Evolutionary conservation across 2,329 filamentous ascomycete species (phyloP), one percentile per base, ranked within the genome.

Genomic region (Fusarium proliferatum): DNA sequence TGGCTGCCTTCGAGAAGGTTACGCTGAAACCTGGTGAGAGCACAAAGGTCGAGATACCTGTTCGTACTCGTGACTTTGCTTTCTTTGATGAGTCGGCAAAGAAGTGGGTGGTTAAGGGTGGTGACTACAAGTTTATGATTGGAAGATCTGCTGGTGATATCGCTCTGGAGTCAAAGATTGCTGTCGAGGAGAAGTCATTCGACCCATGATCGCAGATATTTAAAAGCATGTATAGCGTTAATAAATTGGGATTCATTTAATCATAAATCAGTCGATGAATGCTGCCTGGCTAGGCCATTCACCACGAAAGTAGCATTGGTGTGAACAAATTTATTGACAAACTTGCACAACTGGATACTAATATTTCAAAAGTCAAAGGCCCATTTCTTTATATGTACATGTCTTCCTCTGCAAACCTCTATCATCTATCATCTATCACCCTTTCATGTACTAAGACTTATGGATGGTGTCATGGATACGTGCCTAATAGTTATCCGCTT

Each of bases 1-100:
- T 94, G 6, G 89, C 89, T 49, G 91, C 90, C 0, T 94, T 93
- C 73, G 86, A 87, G 65, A 93, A 93, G 81, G 86, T 92, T 17
- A 76, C 71, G 6, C 49, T 79, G 9, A 72, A 76, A 65, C 64
- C 77, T 43, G 73, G 76, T 10, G 74, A 79, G 65, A 72, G 82
- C 75, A 49, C 57, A 17, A 64, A 64, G 17, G 74, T 79, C 8
- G 68, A 70, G 28, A 49, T 79, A 26, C 75, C 77, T 11, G 73
- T 79, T 9, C 65, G 62, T 28, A 26, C 62, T 12, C 71, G 76
- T 13, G 78, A 79, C 52, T 75, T 79, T 74, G 75, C 77, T n/a
- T 79, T 78, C 67, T 79, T 76, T 61, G 74, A 79, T n/a, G 77
- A 76, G n/a, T 26, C 64, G 21, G 43, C 67, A 16, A 67, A 76